These are phyloP conservation scores for Diaporthe velutina DNA, from an alignment of 2,329 filamentous ascomycete species.

Conservation along the genomic window DNA sequence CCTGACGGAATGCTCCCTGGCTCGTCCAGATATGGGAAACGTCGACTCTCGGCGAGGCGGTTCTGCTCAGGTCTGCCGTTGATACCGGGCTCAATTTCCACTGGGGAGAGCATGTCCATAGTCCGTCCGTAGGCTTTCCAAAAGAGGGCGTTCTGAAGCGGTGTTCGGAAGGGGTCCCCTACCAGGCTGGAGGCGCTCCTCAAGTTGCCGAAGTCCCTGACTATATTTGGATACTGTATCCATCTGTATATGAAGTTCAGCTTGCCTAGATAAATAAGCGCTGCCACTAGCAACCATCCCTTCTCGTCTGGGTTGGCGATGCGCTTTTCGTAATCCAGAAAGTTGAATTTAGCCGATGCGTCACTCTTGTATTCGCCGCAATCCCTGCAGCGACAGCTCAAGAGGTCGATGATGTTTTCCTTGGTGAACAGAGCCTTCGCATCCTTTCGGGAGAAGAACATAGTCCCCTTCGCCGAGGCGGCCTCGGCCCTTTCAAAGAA, in stretches of 20 bases:
- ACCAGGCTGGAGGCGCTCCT: neutral
- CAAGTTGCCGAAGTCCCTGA: neutral
- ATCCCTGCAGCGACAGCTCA: slow-evolving; percentile 1
- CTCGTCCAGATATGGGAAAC: neutral
- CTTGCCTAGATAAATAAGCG: neutral
- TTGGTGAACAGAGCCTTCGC: neutral
- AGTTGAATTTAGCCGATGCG: neutral
- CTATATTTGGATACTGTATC: neutral
- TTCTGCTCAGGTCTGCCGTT: neutral
- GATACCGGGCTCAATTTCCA: neutral
- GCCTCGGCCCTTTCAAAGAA: neutral
- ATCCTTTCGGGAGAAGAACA: neutral
- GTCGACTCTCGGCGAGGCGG: neutral
- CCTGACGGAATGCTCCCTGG: neutral
- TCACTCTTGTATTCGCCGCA: neutral
- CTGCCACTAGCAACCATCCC: neutral
- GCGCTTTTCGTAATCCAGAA: neutral
- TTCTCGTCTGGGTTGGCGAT: neutral
- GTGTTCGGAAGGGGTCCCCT: neutral
- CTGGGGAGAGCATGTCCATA: neutral
- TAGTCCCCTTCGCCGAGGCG: neutral
- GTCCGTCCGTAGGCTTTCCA: neutral
- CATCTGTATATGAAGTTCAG: neutral
- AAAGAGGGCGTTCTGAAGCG: neutral
- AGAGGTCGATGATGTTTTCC: neutral